Evolutionary conservation across 768 basidiomycete species (phyloP).

Genomic region (Serendipita sp.): DNA sequence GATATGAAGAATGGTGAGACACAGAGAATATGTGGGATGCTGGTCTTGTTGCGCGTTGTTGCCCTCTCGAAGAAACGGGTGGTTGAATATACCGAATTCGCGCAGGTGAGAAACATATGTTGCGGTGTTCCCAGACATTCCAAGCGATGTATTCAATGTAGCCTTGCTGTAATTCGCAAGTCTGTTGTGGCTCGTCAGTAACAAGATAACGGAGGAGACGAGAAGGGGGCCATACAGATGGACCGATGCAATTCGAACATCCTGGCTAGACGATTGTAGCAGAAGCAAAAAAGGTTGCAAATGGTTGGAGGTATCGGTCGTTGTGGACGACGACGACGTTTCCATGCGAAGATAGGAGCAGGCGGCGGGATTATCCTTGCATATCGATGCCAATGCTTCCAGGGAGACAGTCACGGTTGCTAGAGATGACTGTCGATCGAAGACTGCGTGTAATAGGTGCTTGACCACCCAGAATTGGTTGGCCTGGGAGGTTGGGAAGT

Average conservation of each 20-base stretch:
- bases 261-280: not conserved
- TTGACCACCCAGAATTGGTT: not conserved
- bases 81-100: conserved; percentile 46
- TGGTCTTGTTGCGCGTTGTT: conserved; percentile 17
- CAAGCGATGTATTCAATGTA: not conserved
- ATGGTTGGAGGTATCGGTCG: not conserved
- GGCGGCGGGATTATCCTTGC: conserved; percentile 42
- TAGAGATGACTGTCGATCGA: not conserved
- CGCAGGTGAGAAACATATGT: conserved; percentile 23
- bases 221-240: conserved; percentile 27
- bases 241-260: conserved; percentile 19
- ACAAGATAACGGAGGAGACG: conserved; percentile 3
- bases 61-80: conserved; percentile 15
- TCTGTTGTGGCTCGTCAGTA: not conserved
- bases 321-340: not conserved
- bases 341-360: conserved; percentile 27
- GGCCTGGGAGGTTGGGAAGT: not conserved
- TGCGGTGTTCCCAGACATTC: not conserved
- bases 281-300: not conserved
- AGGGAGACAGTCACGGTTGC: conserved; percentile 18
- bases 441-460: not conserved
- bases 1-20: conserved; percentile 52
- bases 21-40: conserved; percentile 28
- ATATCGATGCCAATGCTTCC: conserved; percentile 46
- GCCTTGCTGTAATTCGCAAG: not conserved